Evolutionary conservation across 768 basidiomycete species (phyloP).

Genomic region (Lactarius indigo): DNA sequence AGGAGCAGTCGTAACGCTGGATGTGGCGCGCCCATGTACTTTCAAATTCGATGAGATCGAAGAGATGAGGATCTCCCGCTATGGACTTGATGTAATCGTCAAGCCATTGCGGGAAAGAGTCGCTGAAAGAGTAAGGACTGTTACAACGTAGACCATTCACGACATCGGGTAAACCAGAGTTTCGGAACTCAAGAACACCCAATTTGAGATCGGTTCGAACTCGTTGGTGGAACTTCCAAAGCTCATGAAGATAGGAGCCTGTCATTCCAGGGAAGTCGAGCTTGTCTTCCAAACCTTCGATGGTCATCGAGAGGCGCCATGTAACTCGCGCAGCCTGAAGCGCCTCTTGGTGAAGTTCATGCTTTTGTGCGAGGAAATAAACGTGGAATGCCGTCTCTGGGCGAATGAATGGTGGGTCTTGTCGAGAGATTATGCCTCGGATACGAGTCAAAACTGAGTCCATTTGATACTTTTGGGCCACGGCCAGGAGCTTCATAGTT

Average conservation of each 20-base stretch:
- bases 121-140: not conserved
- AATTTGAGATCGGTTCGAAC: not conserved
- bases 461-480: not conserved
- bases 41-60: constrained; percentile 4
- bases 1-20: not conserved
- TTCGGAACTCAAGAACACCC: not conserved
- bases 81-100: constrained; percentile 1
- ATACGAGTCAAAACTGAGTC: not conserved
- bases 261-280: not conserved
- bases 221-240: not conserved
- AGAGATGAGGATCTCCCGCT: not conserved
- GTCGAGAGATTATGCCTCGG: not conserved
- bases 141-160: not conserved
- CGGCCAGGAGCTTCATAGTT: not conserved
- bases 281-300: not conserved
- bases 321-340: not conserved
- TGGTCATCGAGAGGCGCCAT: not conserved
- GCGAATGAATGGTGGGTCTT: not conserved
- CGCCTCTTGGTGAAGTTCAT: not conserved
- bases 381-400: not conserved
- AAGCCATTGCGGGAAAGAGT: not conserved
- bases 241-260: not conserved
- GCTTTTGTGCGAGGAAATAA: not conserved
- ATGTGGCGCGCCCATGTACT: not conserved
- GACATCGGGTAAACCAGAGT: not conserved